Base-by-base conservation (phyloP, 306 rosid species). In the Sindora glabra region DNA sequence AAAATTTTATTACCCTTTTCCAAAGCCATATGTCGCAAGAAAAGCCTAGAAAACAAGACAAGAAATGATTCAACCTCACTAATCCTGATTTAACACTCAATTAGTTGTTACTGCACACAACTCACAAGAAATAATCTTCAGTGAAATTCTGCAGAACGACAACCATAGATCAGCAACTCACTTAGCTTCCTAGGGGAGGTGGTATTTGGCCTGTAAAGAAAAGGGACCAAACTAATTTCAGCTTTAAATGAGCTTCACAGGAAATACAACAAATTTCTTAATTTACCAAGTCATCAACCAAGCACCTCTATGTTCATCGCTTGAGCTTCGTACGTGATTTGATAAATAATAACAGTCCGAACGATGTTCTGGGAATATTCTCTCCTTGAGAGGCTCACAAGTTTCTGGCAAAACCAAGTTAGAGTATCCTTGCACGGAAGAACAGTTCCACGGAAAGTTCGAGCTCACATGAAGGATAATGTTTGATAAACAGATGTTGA, bases 401-500 rank as follows among this genome's bases (percentile, higher is more conserved):
- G 74, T 63, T 79, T 75, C 75, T 40, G 90, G 91, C 7, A 13
- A 27, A 59, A 87, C 92, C 64, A 30, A 39, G 50, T 82, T 76
- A 2, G 95, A 81, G 65, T 74, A 84, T 41, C 95, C 95, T 68
- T 72, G 61, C 61, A 87, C 46, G 25, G 72, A 16, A 24, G 95
- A 74, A 72, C 95, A 87, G 68, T 81, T 87, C 95, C 95, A 87
- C 37, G 86, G 83, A 74, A 64, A 68, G 16, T 48, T 59, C 46
- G 91, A 77, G 30, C 70, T 72, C 53, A 67, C 79, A 58, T 81
- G 64, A 46, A 84, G 79, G 49, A 23, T 34, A 36, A 87, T 70
- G 79, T 84, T 84, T 70, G 79, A 77, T 48, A 87, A 38, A 71
- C 95, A 87, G 34, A 87, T 67, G 67, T 79, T 32, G 32, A 55